phyloP scores from a whole-genome alignment of 192 early-diverging fungal genomes.

The Podila minutissima region DNA sequence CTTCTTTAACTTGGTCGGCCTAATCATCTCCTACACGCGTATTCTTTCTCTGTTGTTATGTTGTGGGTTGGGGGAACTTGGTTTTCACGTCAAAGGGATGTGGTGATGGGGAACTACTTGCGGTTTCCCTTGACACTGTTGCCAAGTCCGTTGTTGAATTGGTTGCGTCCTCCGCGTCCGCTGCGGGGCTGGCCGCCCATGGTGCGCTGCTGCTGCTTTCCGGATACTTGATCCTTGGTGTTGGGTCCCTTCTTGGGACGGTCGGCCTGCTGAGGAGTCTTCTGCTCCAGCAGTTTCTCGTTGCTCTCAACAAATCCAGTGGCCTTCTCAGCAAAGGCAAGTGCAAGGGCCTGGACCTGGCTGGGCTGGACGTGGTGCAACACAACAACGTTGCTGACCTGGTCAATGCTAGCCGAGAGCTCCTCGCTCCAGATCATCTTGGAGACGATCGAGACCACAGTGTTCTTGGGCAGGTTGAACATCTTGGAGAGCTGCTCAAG shows the following conservation, averaged over 20 bases:
- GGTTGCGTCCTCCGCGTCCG: slow-evolving; percentile 42
- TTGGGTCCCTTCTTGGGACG: slow-evolving; percentile 46
- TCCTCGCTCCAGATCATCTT: slow-evolving; percentile 97
- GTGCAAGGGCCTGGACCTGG: slow-evolving; percentile 85
- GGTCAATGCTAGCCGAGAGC: slow-evolving; percentile 88
- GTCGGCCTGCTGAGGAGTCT: slow-evolving; percentile 52
- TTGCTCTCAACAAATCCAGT: slow-evolving; percentile 86
- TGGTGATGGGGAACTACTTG: slow-evolving; percentile 10
- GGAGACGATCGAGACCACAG: slow-evolving; percentile 81
- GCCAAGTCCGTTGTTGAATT: slow-evolving; percentile 48
- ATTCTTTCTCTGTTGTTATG: too few relatives aligned
- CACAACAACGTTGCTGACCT: slow-evolving; percentile 81
- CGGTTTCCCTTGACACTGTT: slow-evolving; percentile 49
- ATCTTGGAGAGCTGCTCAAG: slow-evolving; percentile 84
- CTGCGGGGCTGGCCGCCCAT: slow-evolving; percentile 38
- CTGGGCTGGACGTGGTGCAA: slow-evolving; percentile 81
- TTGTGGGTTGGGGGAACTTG: too few relatives aligned
- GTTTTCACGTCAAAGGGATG: too few relatives aligned
- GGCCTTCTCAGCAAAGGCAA: slow-evolving; percentile 92
- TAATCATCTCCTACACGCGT: too few relatives aligned
- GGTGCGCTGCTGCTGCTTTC: slow-evolving; percentile 47
- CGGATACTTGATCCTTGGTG: slow-evolving; percentile 37
- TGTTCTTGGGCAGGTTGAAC: slow-evolving; percentile 80
- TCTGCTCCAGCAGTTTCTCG: slow-evolving; percentile 89
- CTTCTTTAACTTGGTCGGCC: too few relatives aligned